These are phyloP conservation scores for Eruca vesicaria DNA, from an alignment of 441 rosid species.

Conservation along the genomic window DNA sequence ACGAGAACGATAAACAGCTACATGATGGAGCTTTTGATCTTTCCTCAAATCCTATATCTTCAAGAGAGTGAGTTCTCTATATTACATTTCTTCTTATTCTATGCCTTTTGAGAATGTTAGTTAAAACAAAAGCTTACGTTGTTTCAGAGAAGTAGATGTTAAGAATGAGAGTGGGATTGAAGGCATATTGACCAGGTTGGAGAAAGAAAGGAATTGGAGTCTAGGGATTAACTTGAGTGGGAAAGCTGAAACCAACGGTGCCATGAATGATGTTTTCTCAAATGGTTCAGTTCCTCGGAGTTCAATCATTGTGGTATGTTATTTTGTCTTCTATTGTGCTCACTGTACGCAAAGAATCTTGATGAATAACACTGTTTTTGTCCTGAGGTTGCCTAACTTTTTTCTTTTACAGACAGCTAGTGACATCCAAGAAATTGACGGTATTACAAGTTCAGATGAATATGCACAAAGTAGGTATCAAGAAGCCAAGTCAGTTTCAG, in stretches of 20 bases:
- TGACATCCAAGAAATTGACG: constrained; percentile 37
- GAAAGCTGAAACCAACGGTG: constrained; percentile 36
- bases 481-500: constrained; percentile 32
- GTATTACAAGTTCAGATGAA: constrained; percentile 24
- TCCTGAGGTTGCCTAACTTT: constrained; percentile 29
- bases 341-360: background rate
- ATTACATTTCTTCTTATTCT: background rate
- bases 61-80: constrained; percentile 58
- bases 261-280: constrained; percentile 22
- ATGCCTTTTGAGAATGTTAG: background rate
- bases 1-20: constrained; percentile 24
- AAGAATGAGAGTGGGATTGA: constrained; percentile 66
- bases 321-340: background rate
- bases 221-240: constrained; percentile 56
- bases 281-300: constrained; percentile 42
- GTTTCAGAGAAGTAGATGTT: constrained; percentile 48
- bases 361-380: constrained; percentile 26
- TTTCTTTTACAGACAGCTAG: constrained; percentile 59
- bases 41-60: constrained; percentile 29
- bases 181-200: constrained; percentile 74
- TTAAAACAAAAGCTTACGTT: constrained; percentile 3
- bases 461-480: constrained; percentile 24
- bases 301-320: constrained; percentile 48
- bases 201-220: constrained; percentile 72
- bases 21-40: constrained; percentile 32